Percentiles rank a stretch among this genome's conserved stretches.
Evolutionary conservation across 495 filamentous ascomycete species (phyloP).

Genomic region (Viridothelium virens): DNA sequence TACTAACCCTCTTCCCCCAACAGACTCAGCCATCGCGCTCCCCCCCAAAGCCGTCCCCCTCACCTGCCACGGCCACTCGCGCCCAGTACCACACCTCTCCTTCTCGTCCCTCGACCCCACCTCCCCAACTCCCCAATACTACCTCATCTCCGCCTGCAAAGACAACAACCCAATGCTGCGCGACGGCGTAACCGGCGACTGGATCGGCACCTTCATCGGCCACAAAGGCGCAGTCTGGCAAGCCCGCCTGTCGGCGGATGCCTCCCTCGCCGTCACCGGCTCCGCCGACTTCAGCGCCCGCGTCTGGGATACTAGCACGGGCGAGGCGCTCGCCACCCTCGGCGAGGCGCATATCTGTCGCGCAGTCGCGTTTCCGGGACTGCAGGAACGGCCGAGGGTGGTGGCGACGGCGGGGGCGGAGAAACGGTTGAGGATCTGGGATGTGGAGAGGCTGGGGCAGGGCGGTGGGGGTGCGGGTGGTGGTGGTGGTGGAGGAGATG

Average conservation of each 20-base stretch:
- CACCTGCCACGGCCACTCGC: constrained; percentile 95
- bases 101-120: constrained; percentile 85
- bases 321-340: constrained; percentile 80
- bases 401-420: constrained; percentile 91
- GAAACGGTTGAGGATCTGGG: constrained; percentile 93
- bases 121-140: constrained; percentile 61
- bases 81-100: constrained; percentile 88
- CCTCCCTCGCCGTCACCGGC: constrained; percentile 78
- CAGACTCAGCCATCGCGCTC: background rate
- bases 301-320: constrained; percentile 93
- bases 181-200: constrained; percentile 93
- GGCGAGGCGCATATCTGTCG: constrained; percentile 92
- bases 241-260: constrained; percentile 80
- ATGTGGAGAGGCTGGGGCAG: constrained; percentile 51
- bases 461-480: constrained; percentile 14
- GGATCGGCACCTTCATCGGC: constrained; percentile 96
- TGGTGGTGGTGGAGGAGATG: background rate
- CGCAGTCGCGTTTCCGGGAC: constrained; percentile 74
- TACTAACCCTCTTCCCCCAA: constrained; percentile 1
- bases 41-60: constrained; percentile 72
- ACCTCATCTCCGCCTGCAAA: constrained; percentile 98
- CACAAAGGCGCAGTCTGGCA: constrained; percentile 99
- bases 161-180: constrained; percentile 98
- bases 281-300: constrained; percentile 97
- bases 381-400: constrained; percentile 57